These are phyloP conservation scores for Dothistroma septosporum DNA, from an alignment of 2,329 filamentous ascomycete species.

Conservation along the genomic window DNA sequence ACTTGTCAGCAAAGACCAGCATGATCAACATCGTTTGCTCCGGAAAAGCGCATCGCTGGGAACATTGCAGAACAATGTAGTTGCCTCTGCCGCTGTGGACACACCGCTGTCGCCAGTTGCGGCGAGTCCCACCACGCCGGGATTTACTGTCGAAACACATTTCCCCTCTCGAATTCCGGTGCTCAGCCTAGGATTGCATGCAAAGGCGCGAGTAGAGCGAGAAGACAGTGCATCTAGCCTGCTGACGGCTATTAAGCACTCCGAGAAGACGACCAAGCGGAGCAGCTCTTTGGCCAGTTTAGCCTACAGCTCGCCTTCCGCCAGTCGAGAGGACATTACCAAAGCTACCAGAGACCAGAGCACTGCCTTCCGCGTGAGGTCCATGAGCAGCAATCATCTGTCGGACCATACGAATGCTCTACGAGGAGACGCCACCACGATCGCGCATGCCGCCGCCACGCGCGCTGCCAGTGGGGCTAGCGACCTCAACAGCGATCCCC, in stretches of 20 bases:
- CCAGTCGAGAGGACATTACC: constrained; percentile 14
- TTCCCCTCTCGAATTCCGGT: constrained; percentile 41
- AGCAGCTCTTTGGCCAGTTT: constrained; percentile 29
- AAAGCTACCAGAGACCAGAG: background rate
- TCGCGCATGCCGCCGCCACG: constrained; percentile 21
- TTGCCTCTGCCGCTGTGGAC: background rate
- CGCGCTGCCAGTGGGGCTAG: constrained; percentile 16
- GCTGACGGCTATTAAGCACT: constrained; percentile 29
- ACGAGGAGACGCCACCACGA: constrained; percentile 18
- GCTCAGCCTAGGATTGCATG: constrained; percentile 28
- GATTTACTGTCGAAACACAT: constrained; percentile 11
- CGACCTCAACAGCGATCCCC: constrained; percentile 3
- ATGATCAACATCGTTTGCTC: constrained; percentile 15
- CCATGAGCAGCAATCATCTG: constrained; percentile 19
- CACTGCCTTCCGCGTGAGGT: background rate
- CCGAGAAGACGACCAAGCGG: constrained; percentile 26
- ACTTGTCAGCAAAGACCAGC: background rate
- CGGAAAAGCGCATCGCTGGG: constrained; percentile 28
- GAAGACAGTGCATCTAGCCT: constrained; percentile 39
- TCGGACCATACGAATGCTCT: constrained; percentile 22
- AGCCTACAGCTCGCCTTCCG: constrained; percentile 20
- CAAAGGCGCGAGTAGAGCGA: constrained; percentile 37
- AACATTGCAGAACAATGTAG: constrained; percentile 10
- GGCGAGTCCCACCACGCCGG: constrained; percentile 24
- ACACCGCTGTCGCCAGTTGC: constrained; percentile 20